These are phyloP conservation scores for Aspergillus novoparasiticus DNA, from an alignment of 2,329 filamentous ascomycete species.

Conservation along the genomic window DNA sequence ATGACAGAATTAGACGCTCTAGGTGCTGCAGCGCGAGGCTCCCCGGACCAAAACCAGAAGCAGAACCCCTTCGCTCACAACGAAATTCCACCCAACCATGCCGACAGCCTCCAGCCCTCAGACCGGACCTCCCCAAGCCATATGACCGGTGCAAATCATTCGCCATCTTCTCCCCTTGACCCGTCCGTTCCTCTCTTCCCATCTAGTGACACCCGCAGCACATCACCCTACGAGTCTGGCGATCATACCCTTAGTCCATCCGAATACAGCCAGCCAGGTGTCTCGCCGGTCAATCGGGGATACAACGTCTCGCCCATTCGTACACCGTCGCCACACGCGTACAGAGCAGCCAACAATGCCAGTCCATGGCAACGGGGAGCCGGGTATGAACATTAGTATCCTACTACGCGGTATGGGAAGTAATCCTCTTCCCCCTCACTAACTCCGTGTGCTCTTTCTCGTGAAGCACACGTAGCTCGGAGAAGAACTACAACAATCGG, in stretches of 20 bases:
- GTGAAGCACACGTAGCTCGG: background rate
- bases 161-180: background rate
- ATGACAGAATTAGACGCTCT: constrained; percentile 86
- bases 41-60: constrained; percentile 38
- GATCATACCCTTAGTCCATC: background rate
- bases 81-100: background rate
- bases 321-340: constrained; percentile 32
- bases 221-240: background rate
- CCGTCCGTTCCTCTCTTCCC: constrained; percentile 2
- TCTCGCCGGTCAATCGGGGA: background rate
- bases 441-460: background rate
- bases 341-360: constrained; percentile 52
- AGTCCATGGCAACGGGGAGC: constrained; percentile 67
- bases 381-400: constrained; percentile 53
- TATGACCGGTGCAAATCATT: background rate
- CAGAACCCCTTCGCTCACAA: constrained; percentile 59
- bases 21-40: constrained; percentile 83
- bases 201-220: background rate
- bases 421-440: background rate
- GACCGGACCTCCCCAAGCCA: background rate
- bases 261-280: background rate
- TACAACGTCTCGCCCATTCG: constrained; percentile 1
- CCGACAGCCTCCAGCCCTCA: background rate
- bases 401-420: background rate
- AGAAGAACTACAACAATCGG: background rate